Conservation (phyloP, 495 filamentous ascomycete genomes). For the Penicillium steckii region DNA sequence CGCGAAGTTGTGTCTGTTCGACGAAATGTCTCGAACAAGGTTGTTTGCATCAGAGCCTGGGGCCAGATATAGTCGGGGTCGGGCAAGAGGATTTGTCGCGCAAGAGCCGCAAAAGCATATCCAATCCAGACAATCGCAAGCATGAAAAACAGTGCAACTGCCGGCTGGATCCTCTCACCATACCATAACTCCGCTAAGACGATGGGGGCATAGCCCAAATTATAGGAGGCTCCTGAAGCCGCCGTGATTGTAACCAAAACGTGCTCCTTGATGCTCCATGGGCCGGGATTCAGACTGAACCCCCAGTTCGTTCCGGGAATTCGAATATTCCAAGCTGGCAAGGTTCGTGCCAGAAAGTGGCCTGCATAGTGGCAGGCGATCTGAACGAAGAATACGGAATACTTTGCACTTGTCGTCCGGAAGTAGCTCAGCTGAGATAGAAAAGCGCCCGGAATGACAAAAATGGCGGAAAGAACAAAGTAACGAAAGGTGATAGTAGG, state of each 20-base stretch:
- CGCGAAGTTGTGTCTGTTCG: conserved; percentile 49
- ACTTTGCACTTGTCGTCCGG: conserved; percentile 53
- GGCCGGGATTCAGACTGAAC: conserved; percentile 56
- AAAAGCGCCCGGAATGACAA: conserved; percentile 53
- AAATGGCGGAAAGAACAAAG: conserved; percentile 51
- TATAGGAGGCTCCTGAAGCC: conserved; percentile 53
- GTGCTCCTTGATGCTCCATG: conserved; percentile 58
- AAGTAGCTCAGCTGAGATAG: conserved; percentile 53
- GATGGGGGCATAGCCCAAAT: conserved; percentile 49
- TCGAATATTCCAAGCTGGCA: conserved; percentile 45
- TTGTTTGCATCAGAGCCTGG: conserved; percentile 51
- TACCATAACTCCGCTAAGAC: conserved; percentile 55
- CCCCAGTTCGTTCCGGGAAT: conserved; percentile 47
- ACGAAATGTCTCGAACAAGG: conserved; percentile 54
- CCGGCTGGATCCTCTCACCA: conserved; percentile 45
- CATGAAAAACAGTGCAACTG: conserved; percentile 57
- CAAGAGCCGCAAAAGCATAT: conserved; percentile 54
- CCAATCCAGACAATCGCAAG: conserved; percentile 54
- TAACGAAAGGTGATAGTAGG: conserved; percentile 57
- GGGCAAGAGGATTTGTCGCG: conserved; percentile 53
- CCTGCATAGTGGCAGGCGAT: conserved; percentile 56
- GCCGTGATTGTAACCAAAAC: conserved; percentile 55
- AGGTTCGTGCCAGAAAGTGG: conserved; percentile 48
- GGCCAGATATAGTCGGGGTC: conserved; percentile 55
- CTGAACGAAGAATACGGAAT: conserved; percentile 59